Evolutionary conservation across 805 yeast species (phyloP), one percentile per base, ranked within the genome.

Genomic region (Wickerhamomyces xylosicus): DNA sequence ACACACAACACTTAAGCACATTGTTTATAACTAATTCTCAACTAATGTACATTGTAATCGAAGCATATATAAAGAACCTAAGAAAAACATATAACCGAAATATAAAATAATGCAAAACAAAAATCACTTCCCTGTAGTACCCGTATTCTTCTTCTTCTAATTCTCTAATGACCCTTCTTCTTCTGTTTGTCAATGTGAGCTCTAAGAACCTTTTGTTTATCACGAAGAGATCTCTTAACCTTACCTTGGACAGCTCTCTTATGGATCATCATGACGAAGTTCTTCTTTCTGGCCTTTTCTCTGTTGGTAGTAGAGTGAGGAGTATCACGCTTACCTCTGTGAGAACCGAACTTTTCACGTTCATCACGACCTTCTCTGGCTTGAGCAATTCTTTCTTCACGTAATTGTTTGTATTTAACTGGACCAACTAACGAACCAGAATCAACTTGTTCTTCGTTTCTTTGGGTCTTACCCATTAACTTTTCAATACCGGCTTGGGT

Each of bases 221-320:
- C 97, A 52, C 95, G 72, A 52, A 92, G 68, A 41, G 96, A 85
- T 72, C 82, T 69, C 64, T 80, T 84, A 47, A 82, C 89, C 62
- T 92, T 92, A 46, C 97, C 97, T 62, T 85, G 95, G 31, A 92
- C 97, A 37, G 85, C 79, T 53, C 77, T 77, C 67, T 90, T 92
- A 63, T 92, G 99, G 50, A 92, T 85, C 90, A 85, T 85, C 99
- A 92, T 92, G 58, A 92, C 90, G 57, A 87, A 92, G 64, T 92
- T 92, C 95, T 92, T 92, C 86, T 86, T 86, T 62, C 97, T 75
- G 19, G 87, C 94, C 75, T 92, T 92, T 64, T 94, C 97, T 63
- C 77, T 78, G 61, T 92, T 92, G 2, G 99, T 92, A 10, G 97
- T 89, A 21, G 95, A 85, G 57, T 82, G 97, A 15, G 74, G 69